phyloP scores from a whole-genome alignment of 306 rosid genomes.

The Aeschynomene evenia region DNA sequence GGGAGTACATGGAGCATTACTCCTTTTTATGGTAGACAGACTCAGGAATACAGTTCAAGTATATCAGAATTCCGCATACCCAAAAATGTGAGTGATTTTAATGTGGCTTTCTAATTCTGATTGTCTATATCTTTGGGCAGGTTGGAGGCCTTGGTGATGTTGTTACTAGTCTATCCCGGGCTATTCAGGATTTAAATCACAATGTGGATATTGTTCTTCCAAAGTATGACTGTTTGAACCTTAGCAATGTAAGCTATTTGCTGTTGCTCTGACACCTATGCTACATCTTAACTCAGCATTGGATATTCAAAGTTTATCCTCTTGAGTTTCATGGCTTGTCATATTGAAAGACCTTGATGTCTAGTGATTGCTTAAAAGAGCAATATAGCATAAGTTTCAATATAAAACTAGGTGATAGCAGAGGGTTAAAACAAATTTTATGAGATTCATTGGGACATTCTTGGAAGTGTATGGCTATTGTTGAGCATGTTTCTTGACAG shows the following conservation, averaged over 20 bases:
- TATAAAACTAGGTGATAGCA: neutral
- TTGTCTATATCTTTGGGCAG: constrained; percentile 41
- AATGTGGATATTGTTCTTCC: constrained; percentile 77
- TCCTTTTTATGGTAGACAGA: neutral
- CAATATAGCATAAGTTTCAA: neutral
- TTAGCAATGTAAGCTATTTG: constrained; percentile 64
- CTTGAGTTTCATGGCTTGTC: neutral
- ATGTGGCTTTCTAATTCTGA: neutral
- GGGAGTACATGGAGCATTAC: too few species aligned
- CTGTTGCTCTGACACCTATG: constrained; percentile 26
- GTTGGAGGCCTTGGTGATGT: constrained; percentile 98
- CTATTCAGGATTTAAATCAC: constrained; percentile 80
- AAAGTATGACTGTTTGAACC: constrained; percentile 77
- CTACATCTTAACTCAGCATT: neutral
- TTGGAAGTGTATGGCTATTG: neutral
- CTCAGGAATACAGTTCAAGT: neutral
- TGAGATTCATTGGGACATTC: neutral
- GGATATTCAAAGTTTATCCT: neutral
- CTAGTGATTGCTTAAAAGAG: constrained; percentile 2
- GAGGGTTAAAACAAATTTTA: neutral
- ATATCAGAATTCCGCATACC: neutral
- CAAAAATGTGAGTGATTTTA: neutral
- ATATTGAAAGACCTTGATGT: neutral
- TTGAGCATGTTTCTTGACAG: neutral
- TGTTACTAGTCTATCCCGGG: constrained; percentile 83